A percentile compares a stretch with the other conserved stretches of the same genome.
phyloP scores from a whole-genome alignment of 495 filamentous ascomycete genomes.

The Viridothelium virens region DNA sequence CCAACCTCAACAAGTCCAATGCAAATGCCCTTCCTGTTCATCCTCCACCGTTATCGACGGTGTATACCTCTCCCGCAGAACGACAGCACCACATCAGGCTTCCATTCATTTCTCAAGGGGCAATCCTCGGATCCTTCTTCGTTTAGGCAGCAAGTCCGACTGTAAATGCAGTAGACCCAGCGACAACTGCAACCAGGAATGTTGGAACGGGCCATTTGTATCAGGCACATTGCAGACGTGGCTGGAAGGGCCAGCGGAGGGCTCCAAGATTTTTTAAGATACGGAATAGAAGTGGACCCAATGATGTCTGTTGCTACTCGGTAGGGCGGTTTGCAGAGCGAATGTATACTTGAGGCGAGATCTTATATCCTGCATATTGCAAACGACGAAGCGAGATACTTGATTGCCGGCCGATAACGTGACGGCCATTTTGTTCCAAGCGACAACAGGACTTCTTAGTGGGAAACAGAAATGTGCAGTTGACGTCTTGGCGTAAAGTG shows the following conservation, averaged over 20 bases:
- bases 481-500: background rate
- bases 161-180: background rate
- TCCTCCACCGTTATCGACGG: background rate
- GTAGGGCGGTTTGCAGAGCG: background rate
- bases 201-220: background rate
- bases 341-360: background rate
- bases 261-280: no score
- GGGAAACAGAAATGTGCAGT: background rate
- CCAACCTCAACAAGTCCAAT: no score
- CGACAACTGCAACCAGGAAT: background rate
- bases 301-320: background rate
- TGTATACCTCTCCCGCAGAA: background rate
- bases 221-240: background rate
- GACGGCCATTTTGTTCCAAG: background rate
- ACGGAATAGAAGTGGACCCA: no score
- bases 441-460: background rate
- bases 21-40: background rate
- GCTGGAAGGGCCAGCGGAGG: no score
- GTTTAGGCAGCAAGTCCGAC: background rate
- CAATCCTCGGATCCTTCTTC: background rate
- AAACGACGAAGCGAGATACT: background rate
- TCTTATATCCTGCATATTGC: background rate
- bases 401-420: background rate
- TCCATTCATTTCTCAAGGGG: background rate
- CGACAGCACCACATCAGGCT: background rate